Conservation (phyloP, 2,329 filamentous ascomycete genomes). For the Pleoardoris graminearum region DNA sequence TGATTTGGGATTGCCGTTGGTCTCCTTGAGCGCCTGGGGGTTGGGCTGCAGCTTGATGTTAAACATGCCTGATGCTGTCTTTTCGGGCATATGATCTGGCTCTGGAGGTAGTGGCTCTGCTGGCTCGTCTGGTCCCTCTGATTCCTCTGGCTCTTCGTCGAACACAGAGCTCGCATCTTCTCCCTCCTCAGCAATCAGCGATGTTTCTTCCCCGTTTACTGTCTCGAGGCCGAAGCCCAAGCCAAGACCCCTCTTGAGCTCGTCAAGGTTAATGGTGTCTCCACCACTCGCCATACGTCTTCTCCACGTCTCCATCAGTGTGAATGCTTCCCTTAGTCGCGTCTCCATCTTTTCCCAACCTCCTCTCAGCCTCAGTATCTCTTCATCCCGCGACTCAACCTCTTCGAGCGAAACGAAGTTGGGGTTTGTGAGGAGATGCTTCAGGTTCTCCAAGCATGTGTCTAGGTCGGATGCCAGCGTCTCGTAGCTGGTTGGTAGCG, state of each 20-base stretch:
- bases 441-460: constrained; percentile 76
- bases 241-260: constrained; percentile 63
- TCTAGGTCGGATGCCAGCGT: constrained; percentile 74
- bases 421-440: constrained; percentile 85
- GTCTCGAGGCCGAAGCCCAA: constrained; percentile 56
- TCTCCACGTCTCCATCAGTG: constrained; percentile 91
- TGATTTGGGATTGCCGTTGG: constrained; percentile 39
- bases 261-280: constrained; percentile 66
- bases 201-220: constrained; percentile 34
- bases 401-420: constrained; percentile 96
- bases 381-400: constrained; percentile 87
- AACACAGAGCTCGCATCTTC: constrained; percentile 35
- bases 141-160: constrained; percentile 33
- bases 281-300: constrained; percentile 74
- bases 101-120: constrained; percentile 32
- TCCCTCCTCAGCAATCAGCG: constrained; percentile 29
- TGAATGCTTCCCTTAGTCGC: constrained; percentile 85
- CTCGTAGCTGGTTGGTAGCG: constrained; percentile 66
- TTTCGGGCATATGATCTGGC: constrained; percentile 22
- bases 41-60: constrained; percentile 38
- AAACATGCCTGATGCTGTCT: constrained; percentile 36
- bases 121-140: constrained; percentile 23
- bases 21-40: constrained; percentile 40
- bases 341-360: constrained; percentile 94
- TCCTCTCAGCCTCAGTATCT: constrained; percentile 78